Evolutionary conservation across 2,329 filamentous ascomycete species (phyloP), one percentile per base, ranked within the genome.

Genomic region (Thelonectria rubi): DNA sequence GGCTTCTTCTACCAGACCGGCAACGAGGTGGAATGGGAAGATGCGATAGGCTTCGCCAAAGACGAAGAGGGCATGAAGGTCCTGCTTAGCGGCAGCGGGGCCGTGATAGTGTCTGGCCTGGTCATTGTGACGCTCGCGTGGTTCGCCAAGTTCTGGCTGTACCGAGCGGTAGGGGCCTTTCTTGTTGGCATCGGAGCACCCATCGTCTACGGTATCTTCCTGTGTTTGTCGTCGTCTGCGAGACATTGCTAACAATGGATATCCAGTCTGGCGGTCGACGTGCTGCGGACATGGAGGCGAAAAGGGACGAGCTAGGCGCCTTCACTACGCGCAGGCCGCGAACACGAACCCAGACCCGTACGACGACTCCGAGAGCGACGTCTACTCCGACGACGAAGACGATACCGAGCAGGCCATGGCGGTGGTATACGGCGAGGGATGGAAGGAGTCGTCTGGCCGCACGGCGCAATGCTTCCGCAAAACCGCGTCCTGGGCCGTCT

Each of bases 1-100:
- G 73, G 74, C 32, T 76, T 76, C 67, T 76, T 66, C 51, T 73
- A 68, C 57, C 62, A 72, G 17, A 74, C 74, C 0, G 73, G 73
- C 14, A 73, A 73, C 30, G 72, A 75, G 48, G 58, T 76, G 9
- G 69, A 74, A 32, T 76, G 74, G 74, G 62, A 65, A 1, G 74
- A 76, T 52, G 74, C 71, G 1, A 52, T 65, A 21, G 58, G 67
- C 14, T 74, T 75, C 40, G 72, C 75, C 26, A 59, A 66, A 15
- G 72, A 74, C 50, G 60, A 69, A 32, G 73, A 76, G 50, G 73
- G 68, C 47, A 66, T 73, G 55, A 75, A 74, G 62, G 74, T 76
- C 14, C 45, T 76, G 46, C 63, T 76, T 3, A 75, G 72, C 57
- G 74, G 74, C 7, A 63, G 71, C 14, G 60, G 60, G 14, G 62